Evolutionary conservation across 2,329 filamentous ascomycete species (phyloP).

Genomic region (Epichloe sylvatica): DNA sequence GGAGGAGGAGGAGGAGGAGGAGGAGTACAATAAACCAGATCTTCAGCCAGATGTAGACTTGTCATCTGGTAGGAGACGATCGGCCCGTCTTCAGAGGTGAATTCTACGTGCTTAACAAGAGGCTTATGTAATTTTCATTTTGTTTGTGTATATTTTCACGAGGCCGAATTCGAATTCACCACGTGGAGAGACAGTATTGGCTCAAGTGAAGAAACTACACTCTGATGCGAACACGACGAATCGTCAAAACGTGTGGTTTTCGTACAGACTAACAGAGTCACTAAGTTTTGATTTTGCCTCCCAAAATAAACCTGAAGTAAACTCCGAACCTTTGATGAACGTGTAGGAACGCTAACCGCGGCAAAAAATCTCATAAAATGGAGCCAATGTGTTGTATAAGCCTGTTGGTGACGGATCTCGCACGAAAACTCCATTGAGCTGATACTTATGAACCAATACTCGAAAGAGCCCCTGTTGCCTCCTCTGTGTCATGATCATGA

Average conservation of each 20-base stretch:
- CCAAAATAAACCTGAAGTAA: no score
- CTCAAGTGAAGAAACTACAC: neutral
- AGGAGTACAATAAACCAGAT: neutral
- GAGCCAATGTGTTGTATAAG: neutral
- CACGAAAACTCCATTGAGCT: neutral
- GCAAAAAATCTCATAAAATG: neutral
- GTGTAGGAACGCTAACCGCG: neutral
- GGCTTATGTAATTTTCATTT: neutral
- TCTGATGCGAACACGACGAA: neutral
- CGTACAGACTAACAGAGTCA: neutral
- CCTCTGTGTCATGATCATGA: neutral
- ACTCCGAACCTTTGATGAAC: neutral
- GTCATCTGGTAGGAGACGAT: conserved; percentile 10
- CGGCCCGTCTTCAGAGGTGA: neutral
- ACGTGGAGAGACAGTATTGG: no score
- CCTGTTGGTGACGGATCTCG: neutral
- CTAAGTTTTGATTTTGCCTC: neutral
- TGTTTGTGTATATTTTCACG: neutral
- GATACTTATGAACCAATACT: neutral
- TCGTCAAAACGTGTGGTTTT: neutral
- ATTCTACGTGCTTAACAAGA: no score
- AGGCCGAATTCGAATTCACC: neutral
- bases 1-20: conserved; percentile 12
- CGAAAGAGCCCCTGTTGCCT: neutral
- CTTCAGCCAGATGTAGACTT: conserved; percentile 3